Evolutionary conservation across 2,329 filamentous ascomycete species (phyloP), one percentile per base, ranked within the genome.

Genomic region (Teratosphaeria pseudoeucalypti): DNA sequence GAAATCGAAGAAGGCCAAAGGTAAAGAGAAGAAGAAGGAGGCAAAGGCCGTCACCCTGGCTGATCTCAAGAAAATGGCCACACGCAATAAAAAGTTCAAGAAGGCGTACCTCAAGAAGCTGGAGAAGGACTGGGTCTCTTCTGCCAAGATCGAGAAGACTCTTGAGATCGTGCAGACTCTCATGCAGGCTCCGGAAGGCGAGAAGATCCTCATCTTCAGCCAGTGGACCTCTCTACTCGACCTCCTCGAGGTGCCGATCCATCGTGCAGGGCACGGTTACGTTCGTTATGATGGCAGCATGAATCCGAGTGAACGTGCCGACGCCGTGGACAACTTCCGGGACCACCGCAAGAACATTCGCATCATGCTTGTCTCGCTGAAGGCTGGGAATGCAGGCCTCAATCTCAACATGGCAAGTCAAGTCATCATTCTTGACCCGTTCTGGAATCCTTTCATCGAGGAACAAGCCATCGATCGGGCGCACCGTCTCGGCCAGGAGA

Each of bases 401-500:
- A 96, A 96, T 69, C 80, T 96, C 26, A 89, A 88, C 47, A 84
- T 85, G 19, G 92, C 91, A 0, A 90, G 86, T 1, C 87, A 90
- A 63, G 89, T 96, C 65, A 90, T 96, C 72, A 88, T 96, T 64
- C 85, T 95, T 70, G 91, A 96, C 70, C 91, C 91, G 0, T 95
- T 95, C 76, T 96, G 90, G 90, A 96, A 96, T 64, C 92, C 91
- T 0, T 95, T 88, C 70, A 88, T 95, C 55, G 92, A 96, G 75
- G 90, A 91, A 74, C 92, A 96, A 74, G 92, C 92, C 3, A 86
- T 96, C 56, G 92, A 95, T 71, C 87, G 92, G 26, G 89, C 91
- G 2, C 88, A 96, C 73, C 87, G 92, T 10, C 92, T 96, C 65
- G 91, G 91, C 0, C 92, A 96, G 75, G 76, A 80, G 64, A 80